Evolutionary conservation across 805 yeast species (phyloP), one percentile per base, ranked within the genome.

Genomic region (Myxozyma udenii): DNA sequence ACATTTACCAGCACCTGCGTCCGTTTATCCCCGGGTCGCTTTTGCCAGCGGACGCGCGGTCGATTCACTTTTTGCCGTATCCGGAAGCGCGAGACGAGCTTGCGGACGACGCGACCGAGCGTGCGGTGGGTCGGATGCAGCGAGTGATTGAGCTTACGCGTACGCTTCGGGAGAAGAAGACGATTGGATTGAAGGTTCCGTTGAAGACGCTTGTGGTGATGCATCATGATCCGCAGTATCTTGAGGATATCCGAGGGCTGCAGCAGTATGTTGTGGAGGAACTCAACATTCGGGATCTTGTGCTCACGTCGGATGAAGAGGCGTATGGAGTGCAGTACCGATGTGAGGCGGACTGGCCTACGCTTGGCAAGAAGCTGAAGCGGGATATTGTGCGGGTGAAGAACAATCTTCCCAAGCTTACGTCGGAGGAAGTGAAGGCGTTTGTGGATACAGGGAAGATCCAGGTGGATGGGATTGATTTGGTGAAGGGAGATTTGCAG

Each of bases 311-410:
- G 22, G 96, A 93, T 67, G 99, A 93, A 74, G 83, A 77, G 62
- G 83, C 84, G 66, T 91, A 90, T 68, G 93, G 90, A 64, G 98
- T 93, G 56, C 86, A 84, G 68, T 91, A 90, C 76, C 81, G 79
- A 59, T 97, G 91, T 39, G 95, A 87, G 70, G 98, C 98, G 44
- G 99, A 93, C 75, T 93, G 99, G 98, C 96, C 98, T 52, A 87
- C 89, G 19, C 78, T 93, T 62, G 99, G 99, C 74, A 93, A 91
- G 78, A 93, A 93, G 73, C 80, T 93, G 71, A 91, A 89, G 81
- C 83, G 84, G 68, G 98, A 90, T 64, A 95, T 87, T 56, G 88
- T 86, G 74, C 84, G 81, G 70, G 98, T 93, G 55, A 95, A 91
- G 78, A 95, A 84, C 66, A 98, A 95, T 16, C 78, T 93, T 62